Conservation (phyloP, 345 rosid species). For the Laguncularia racemosa region DNA sequence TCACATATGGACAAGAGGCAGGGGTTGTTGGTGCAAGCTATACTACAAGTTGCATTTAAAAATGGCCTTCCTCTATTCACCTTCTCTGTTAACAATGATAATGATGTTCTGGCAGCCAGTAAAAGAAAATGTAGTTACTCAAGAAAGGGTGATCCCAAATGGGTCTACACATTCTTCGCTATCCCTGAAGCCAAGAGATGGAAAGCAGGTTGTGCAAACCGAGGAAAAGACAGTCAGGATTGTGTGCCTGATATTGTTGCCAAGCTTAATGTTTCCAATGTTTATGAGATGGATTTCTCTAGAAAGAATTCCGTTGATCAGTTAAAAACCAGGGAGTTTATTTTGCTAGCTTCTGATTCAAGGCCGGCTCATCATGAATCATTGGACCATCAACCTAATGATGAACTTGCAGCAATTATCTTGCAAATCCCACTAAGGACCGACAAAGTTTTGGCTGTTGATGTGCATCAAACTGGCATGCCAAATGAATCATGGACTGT, state of each 20-base stretch:
- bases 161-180: conserved; percentile 59
- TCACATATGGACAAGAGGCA: not conserved
- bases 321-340: conserved; percentile 45
- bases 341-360: conserved; percentile 44
- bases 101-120: conserved; percentile 1
- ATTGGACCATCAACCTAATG: conserved; percentile 37
- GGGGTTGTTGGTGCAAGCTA: not conserved
- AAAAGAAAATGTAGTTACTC: conserved; percentile 18
- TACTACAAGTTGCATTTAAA: not conserved
- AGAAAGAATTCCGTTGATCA: conserved; percentile 21
- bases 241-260: conserved; percentile 61
- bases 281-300: conserved; percentile 20
- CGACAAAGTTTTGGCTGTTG: conserved; percentile 16
- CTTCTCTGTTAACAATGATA: conserved; percentile 3
- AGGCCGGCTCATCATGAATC: conserved; percentile 26
- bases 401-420: conserved; percentile 77
- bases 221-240: conserved; percentile 42
- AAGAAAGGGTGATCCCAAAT: conserved; percentile 41
- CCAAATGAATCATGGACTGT: conserved; percentile 4
- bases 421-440: conserved; percentile 40
- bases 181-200: conserved; percentile 58
- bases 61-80: conserved; percentile 6
- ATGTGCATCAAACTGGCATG: conserved; percentile 22
- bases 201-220: conserved; percentile 61
- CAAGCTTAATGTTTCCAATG: conserved; percentile 57